phyloP scores from a whole-genome alignment of 2,329 filamentous ascomycete genomes.

The Cladobotryum mycophilum region DNA sequence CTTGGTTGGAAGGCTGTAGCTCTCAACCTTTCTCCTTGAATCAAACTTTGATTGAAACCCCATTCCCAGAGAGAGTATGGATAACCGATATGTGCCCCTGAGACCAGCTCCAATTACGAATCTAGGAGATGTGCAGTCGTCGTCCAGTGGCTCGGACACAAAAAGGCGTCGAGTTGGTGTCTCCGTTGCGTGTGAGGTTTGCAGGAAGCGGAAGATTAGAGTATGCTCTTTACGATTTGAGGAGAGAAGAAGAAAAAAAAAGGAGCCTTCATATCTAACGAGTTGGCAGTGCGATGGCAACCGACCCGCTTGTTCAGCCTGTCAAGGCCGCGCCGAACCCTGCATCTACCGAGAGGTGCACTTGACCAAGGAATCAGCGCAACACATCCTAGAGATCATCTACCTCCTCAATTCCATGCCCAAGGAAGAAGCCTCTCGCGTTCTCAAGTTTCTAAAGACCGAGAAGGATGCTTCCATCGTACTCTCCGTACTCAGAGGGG shows the following conservation, averaged over 20 bases:
- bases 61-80: neutral
- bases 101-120: neutral
- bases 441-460: constrained; percentile 17
- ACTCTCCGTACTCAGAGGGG: constrained; percentile 16
- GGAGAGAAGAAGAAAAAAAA: neutral
- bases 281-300: constrained; percentile 16
- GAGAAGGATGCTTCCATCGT: constrained; percentile 17
- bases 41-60: neutral
- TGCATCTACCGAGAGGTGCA: constrained; percentile 15
- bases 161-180: constrained; percentile 3
- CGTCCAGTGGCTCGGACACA: no score
- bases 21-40: no score
- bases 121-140: no score
- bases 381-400: constrained; percentile 17
- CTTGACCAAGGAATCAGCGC: constrained; percentile 7
- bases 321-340: constrained; percentile 8
- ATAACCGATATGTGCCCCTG: neutral
- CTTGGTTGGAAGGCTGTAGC: no score
- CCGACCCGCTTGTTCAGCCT: constrained; percentile 16
- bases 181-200: constrained; percentile 2
- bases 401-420: constrained; percentile 20
- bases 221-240: neutral
- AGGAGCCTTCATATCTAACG: neutral
- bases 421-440: constrained; percentile 13
- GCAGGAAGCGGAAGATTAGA: constrained; percentile 3